Evolutionary conservation across 2,329 filamentous ascomycete species (phyloP).

Genomic region (Fusarium sp.): DNA sequence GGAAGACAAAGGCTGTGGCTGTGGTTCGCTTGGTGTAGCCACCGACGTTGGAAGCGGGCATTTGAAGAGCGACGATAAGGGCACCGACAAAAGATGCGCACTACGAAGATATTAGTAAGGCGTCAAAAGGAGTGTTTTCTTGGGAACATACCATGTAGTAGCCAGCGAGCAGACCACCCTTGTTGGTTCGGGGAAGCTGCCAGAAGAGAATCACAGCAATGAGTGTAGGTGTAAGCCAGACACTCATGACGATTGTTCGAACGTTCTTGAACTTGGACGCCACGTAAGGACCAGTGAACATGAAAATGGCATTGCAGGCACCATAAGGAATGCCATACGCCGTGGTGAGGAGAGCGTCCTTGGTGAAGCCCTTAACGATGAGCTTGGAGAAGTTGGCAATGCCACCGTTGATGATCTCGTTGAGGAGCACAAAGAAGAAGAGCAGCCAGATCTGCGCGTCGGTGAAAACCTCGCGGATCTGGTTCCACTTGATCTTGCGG

Average conservation of each 20-base stretch:
- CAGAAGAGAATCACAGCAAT: constrained; percentile 64
- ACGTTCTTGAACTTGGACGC: constrained; percentile 64
- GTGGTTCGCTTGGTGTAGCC: constrained; percentile 64
- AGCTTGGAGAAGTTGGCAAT: constrained; percentile 69
- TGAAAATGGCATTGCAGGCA: constrained; percentile 65
- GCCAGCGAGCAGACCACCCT: constrained; percentile 63
- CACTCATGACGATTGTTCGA: constrained; percentile 65
- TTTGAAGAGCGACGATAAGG: constrained; percentile 67
- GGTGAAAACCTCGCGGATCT: constrained; percentile 62
- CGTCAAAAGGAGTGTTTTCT: accelerated
- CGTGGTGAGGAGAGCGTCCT: constrained; percentile 56
- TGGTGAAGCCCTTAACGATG: constrained; percentile 63
- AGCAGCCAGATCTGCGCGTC: constrained; percentile 67
- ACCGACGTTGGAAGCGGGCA: constrained; percentile 63
- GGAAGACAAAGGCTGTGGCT: constrained; percentile 61
- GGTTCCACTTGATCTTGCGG: constrained; percentile 62
- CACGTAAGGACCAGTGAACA: constrained; percentile 65
- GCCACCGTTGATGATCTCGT: constrained; percentile 67
- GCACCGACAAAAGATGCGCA: constrained; percentile 63
- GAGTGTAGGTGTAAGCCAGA: constrained; percentile 65
- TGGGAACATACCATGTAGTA: constrained; percentile 61
- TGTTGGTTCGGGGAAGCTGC: constrained; percentile 59
- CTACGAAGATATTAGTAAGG: not conserved
- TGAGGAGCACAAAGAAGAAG: constrained; percentile 66
- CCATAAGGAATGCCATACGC: constrained; percentile 68